Evolutionary conservation across 2,329 filamentous ascomycete genomes (phyloP).

Genomic region (Xylaria sp.): DNA sequence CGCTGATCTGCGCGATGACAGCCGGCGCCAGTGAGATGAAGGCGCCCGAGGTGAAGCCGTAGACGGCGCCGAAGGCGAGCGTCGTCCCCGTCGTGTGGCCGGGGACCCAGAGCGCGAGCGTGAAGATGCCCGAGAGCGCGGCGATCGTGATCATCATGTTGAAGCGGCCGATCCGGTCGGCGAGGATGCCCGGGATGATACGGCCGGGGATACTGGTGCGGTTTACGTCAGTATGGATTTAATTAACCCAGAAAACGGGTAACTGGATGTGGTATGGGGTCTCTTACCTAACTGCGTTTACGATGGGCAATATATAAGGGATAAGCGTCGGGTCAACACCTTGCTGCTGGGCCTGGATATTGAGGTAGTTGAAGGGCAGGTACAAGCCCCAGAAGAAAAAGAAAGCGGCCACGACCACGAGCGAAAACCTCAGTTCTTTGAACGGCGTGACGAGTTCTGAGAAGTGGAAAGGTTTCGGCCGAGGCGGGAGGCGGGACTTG

Average conservation of each 20-base stretch:
- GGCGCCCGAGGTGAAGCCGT: constrained; percentile 73
- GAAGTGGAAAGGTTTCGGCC: constrained; percentile 55
- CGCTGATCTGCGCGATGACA: constrained; percentile 75
- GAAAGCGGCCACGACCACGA: constrained; percentile 29
- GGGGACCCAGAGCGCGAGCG: constrained; percentile 36
- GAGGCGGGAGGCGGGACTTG: constrained; percentile 52
- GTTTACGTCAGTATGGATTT: constrained; percentile 3
- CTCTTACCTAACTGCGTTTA: constrained; percentile 38
- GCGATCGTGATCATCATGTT: constrained; percentile 50
- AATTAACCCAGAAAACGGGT: neutral
- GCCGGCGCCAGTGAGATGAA: constrained; percentile 71
- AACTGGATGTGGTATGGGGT: neutral
- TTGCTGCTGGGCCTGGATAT: constrained; percentile 37
- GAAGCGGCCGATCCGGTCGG: constrained; percentile 55
- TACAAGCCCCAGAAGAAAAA: constrained; percentile 39
- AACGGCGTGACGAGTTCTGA: constrained; percentile 60
- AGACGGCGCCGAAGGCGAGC: constrained; percentile 70
- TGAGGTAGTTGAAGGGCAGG: constrained; percentile 38
- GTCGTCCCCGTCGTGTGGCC: constrained; percentile 55
- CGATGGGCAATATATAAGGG: constrained; percentile 37
- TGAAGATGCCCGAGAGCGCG: constrained; percentile 30
- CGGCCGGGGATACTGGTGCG: constrained; percentile 53
- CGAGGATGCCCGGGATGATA: constrained; percentile 62
- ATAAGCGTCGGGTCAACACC: constrained; percentile 32
- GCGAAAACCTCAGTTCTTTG: constrained; percentile 50